Evolutionary conservation across 139 green algal genomes (phyloP), one percentile per base, ranked within the genome.

Genomic region (Volvox reticuliferus): DNA sequence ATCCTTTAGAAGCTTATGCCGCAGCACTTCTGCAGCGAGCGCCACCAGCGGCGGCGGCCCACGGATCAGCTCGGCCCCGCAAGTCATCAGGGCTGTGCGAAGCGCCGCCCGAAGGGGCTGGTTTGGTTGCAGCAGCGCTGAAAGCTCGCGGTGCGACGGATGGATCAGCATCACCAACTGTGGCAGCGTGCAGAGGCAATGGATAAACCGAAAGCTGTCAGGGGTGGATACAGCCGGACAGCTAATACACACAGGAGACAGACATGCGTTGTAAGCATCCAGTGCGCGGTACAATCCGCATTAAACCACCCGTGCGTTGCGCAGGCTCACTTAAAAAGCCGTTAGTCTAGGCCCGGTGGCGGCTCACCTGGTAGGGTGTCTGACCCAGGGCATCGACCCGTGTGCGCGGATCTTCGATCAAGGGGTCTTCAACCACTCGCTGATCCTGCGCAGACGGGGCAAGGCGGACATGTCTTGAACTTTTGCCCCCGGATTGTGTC

Each of bases 11-110:
- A 86, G 79, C 50, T 86, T 86, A 3, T 13, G 20, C 0, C 28
- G 79, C 22, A 86, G 79, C 50, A 44, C 79, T n/a, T 62, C 79
- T 14, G 79, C 79, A 14, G 79, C 79, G 12, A 86, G 50, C 26
- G 50, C 50, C 26, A 55, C 50, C 79, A 86, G 79, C 26, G 50
- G 17, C 50, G 50, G 22, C 28, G 79, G 50, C 79, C 79, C 79
- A 28, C 37, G 26, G 44, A 2, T 12, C 22, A 62, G 28, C 50
- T n/a, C 16, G 13, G 26, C 26, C 50, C 32, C 50, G 17, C 26
- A 16, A 2, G 21, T 3, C 44, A 28, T 0, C 22, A 62, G 35
- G 0, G 50, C 50, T n/a, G 55, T n/a, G 13, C 79, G 26, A 28
- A 86, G 79, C 24, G 50, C 79, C 50, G 2, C 32, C 24, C 16